Conservation (phyloP, 2,329 filamentous ascomycete genomes). For the Sporothrix curviconia region DNA sequence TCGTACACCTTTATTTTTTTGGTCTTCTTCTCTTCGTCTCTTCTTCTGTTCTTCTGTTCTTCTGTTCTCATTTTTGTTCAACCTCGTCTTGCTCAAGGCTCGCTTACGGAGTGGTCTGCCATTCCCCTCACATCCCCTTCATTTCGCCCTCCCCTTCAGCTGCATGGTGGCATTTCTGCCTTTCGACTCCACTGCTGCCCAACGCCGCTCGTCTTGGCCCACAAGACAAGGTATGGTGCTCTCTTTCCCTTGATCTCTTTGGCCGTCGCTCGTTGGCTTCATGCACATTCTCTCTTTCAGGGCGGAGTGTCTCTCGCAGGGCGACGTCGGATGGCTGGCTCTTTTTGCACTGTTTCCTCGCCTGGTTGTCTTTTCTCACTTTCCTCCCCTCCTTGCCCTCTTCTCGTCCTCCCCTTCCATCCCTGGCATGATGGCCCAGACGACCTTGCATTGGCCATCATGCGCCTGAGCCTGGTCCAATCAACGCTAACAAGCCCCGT, state of each 20-base stretch:
- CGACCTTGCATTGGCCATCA: conserved; percentile 15
- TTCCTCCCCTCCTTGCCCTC: neutral
- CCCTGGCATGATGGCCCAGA: conserved; percentile 5
- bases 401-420: neutral
- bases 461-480: conserved; percentile 19
- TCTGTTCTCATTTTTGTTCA: neutral
- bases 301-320: conserved; percentile 2
- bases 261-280: neutral
- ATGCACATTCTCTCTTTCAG: neutral
- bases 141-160: neutral
- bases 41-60: neutral
- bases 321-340: conserved; percentile 10
- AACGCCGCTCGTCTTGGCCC: conserved; percentile 11
- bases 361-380: neutral
- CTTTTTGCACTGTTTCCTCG: neutral
- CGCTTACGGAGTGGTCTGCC: too few species aligned
- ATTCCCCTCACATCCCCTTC: neutral
- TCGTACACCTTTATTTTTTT: too few species aligned
- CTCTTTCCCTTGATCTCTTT: neutral
- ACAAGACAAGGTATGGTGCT: conserved; percentile 3
- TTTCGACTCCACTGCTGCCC: conserved; percentile 18
- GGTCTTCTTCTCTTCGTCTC: neutral
- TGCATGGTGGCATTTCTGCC: neutral
- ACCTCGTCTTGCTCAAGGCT: too few species aligned
- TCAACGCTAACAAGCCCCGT: conserved; percentile 18